These are phyloP conservation scores for Adansonia madagascariensis DNA, from an alignment of 441 rosid genomes.

Conservation along the genomic window DNA sequence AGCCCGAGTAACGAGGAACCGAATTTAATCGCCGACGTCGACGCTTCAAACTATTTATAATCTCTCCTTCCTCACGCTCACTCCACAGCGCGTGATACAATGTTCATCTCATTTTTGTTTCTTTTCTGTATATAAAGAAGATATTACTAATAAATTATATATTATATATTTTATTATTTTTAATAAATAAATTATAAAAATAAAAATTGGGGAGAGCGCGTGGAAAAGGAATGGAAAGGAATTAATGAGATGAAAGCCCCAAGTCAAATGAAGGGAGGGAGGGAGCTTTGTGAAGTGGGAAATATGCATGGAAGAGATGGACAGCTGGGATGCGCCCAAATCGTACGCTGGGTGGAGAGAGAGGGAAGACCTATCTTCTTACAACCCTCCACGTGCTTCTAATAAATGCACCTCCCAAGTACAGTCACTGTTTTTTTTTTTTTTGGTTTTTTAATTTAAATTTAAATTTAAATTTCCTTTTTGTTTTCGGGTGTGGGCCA, in stretches of 20 bases:
- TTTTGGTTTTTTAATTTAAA: background rate
- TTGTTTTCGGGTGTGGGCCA: constrained; percentile 17
- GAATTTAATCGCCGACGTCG: constrained; percentile 29
- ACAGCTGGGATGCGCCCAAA: constrained; percentile 29
- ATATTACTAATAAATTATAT: no score
- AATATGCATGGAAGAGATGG: background rate
- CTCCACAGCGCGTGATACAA: background rate
- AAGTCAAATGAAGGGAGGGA: constrained; percentile 4
- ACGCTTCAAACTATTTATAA: constrained; percentile 8
- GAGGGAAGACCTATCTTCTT: background rate
- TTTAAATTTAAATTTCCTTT: background rate
- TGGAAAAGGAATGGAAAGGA: constrained; percentile 7
- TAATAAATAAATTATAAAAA: background rate
- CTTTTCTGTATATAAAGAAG: background rate
- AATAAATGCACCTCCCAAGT: constrained; percentile 28
- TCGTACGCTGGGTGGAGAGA: background rate
- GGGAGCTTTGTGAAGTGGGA: background rate
- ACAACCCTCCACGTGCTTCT: constrained; percentile 27
- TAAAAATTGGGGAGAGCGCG: background rate
- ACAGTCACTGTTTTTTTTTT: constrained; percentile 16
- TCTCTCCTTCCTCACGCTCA: background rate
- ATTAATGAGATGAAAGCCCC: constrained; percentile 19
- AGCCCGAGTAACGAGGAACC: constrained; percentile 37
- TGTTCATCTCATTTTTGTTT: background rate
- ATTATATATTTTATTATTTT: no score